phyloP scores from a whole-genome alignment of 257 asterid genomes.

The Primulina eburnea region DNA sequence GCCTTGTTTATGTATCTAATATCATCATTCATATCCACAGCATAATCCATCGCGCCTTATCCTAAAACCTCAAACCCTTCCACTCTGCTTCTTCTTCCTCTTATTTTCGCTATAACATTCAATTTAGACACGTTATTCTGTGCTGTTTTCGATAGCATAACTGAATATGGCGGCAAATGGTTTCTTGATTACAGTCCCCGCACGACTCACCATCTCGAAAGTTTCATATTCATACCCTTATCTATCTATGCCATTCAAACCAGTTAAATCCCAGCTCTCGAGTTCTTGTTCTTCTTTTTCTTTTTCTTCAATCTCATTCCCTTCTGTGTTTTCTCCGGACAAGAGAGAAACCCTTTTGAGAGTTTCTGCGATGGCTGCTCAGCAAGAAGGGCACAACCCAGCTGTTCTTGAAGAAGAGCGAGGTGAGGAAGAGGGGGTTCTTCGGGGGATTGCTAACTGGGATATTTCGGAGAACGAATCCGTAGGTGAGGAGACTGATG shows the following conservation, averaged over 20 bases:
- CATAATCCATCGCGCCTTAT: no score
- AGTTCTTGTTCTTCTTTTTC: constrained; percentile 34
- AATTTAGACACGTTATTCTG: no score
- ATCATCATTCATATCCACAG: no score
- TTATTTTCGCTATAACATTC: no score
- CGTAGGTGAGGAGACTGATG: constrained; percentile 29
- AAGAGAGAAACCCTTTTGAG: constrained; percentile 36
- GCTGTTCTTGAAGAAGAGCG: constrained; percentile 43
- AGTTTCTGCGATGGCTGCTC: constrained; percentile 49
- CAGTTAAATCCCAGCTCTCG: constrained; percentile 43
- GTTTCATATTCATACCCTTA: constrained; percentile 36
- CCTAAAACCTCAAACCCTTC: no score
- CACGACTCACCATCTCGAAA: constrained; percentile 45
- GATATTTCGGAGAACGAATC: constrained; percentile 27
- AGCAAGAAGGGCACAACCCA: constrained; percentile 51
- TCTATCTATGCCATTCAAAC: constrained; percentile 40
- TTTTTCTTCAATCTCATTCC: constrained; percentile 35
- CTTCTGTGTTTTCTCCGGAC: constrained; percentile 30
- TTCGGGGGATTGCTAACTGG: constrained; percentile 33
- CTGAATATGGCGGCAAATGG: constrained; percentile 44
- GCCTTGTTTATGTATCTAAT: no score
- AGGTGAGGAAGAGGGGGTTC: constrained; percentile 28
- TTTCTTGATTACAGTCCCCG: constrained; percentile 50
- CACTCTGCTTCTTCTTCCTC: no score
- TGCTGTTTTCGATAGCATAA: no score